Conservation (phyloP, 2,329 filamentous ascomycete species). For the Colletotrichum caudatum region DNA sequence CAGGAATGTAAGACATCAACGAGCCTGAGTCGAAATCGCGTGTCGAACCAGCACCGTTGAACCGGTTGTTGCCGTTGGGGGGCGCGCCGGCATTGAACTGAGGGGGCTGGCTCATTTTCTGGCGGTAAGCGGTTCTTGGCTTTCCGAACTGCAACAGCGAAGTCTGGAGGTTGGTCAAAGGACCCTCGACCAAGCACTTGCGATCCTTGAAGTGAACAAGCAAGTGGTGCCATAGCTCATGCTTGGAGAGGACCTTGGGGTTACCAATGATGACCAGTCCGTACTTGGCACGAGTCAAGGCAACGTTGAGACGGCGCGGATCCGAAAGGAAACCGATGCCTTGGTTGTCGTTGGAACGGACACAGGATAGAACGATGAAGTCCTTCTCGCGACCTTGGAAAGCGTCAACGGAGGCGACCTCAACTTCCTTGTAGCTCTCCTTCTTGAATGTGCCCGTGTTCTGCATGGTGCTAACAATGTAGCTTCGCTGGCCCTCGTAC, state of each 20-base stretch:
- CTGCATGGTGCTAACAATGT: constrained; percentile 99
- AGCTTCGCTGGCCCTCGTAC: constrained; percentile 97
- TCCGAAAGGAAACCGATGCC: constrained; percentile 99
- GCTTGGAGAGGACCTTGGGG: constrained; percentile 96
- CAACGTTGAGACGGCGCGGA: constrained; percentile 95
- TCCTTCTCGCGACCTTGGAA: constrained; percentile 99
- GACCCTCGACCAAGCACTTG: constrained; percentile 95
- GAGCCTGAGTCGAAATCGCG: constrained; percentile 83
- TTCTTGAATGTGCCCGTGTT: constrained; percentile 97
- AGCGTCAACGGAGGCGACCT: constrained; percentile 97
- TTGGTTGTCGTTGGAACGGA: constrained; percentile 98
- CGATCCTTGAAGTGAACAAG: constrained; percentile 96
- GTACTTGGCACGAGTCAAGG: constrained; percentile 95
- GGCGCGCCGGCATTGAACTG: constrained; percentile 67
- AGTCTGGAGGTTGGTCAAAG: constrained; percentile 93
- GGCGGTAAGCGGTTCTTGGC: constrained; percentile 92
- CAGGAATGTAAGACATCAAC: constrained; percentile 93
- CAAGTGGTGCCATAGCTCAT: constrained; percentile 96
- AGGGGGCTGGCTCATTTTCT: constrained; percentile 81
- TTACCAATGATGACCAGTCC: constrained; percentile 97
- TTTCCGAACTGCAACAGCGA: constrained; percentile 95
- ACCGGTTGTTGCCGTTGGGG: constrained; percentile 46
- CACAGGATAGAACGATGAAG: constrained; percentile 97
- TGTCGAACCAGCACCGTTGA: constrained; percentile 46
- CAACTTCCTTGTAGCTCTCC: constrained; percentile 97